Evolutionary conservation across 768 basidiomycete genomes (phyloP), one percentile per base, ranked within the genome.

Genomic region (Suillus fuscotomentosus): DNA sequence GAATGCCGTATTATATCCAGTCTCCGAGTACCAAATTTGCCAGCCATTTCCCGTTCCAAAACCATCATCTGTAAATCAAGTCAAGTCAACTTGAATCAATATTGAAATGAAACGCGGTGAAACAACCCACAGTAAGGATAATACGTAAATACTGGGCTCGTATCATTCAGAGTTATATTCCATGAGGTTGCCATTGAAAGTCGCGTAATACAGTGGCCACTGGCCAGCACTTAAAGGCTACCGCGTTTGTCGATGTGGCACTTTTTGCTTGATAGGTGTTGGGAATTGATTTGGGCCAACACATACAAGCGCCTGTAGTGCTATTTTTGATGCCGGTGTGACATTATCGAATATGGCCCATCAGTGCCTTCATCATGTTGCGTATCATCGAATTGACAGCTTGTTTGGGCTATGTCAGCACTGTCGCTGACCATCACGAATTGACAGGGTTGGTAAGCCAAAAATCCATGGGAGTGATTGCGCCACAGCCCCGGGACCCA

Each of bases 21-120:
- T 65, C 42, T 48, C 65, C 4, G 66, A 66, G 48, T 67, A 67
- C 66, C 66, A 67, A n/a, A 65, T 15, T 42, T 67, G 61, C 66
- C 66, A 67, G 20, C 66, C 66, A 47, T 66, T 66, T 14, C n/a
- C 27, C n/a, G 60, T 31, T 17, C 66, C 66, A 45, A 66, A 38
- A 24, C 65, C 66, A 66, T 66, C 66, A 42, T 60, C 66, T 67
- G 38, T 43, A 34, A 31, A 24, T 20, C 15, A 27, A 22, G 27
- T 15, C 22, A 41, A 20, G 7, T 42, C 27, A 31, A 13, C 20
- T 5, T 31, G 5, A 42, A n/a, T 39, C 31, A 9, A n/a, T 38
- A 10, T 10, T 31, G 36, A 39, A 13, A 36, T 50, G 14, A 17
- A 50, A 24, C 15, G 14, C 24, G 3, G 55, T 39, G 48, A 31